phyloP scores from a whole-genome alignment of 306 rosid species.

The Begonia loranthoides region DNA sequence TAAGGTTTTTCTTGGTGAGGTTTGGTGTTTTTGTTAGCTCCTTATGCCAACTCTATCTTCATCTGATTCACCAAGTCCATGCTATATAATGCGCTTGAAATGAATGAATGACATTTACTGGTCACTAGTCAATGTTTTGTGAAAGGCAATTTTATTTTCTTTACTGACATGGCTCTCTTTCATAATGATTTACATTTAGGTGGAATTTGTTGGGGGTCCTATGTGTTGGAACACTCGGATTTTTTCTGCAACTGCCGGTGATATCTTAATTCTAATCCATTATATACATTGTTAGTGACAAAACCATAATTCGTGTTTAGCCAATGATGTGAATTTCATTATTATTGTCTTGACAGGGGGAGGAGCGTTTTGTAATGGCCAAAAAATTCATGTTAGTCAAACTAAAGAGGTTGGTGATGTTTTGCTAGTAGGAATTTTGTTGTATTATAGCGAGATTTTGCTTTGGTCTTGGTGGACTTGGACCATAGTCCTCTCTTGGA shows the following conservation, averaged over 20 bases:
- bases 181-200: constrained; percentile 24
- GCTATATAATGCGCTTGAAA: too few relatives aligned
- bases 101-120: too few relatives aligned
- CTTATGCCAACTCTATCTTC: too few relatives aligned
- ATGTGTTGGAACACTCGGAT: constrained; percentile 92
- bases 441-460: too few relatives aligned
- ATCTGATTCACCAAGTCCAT: too few relatives aligned
- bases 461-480: too few relatives aligned
- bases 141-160: not conserved
- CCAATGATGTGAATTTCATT: constrained; percentile 7
- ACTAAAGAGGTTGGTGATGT: constrained; percentile 39
- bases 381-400: constrained; percentile 64
- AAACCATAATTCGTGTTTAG: not conserved
- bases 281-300: not conserved
- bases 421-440: not conserved
- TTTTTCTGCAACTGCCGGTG: constrained; percentile 87
- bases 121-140: too few relatives aligned
- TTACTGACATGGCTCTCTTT: not conserved
- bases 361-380: constrained; percentile 87
- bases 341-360: constrained; percentile 45
- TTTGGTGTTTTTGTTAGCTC: too few relatives aligned
- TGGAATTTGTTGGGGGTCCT: constrained; percentile 96
- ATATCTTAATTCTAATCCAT: constrained; percentile 6
- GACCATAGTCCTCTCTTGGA: too few relatives aligned
- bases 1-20: too few relatives aligned